Conservation (phyloP, 495 filamentous ascomycete species). For the Penicillium herquei region DNA sequence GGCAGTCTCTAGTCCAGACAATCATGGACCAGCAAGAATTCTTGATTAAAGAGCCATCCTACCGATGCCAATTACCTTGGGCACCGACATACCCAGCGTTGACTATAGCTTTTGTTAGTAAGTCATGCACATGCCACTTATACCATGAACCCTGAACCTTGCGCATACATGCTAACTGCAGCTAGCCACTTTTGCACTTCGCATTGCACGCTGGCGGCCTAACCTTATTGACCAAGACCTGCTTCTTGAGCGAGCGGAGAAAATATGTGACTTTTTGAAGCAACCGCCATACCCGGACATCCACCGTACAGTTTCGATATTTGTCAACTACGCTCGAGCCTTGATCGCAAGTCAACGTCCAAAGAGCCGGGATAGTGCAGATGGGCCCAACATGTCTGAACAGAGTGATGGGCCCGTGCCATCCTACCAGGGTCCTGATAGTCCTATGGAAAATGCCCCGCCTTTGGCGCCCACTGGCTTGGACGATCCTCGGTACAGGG, state of each 20-base stretch:
- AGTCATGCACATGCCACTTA: slow-evolving; percentile 14
- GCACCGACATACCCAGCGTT: slow-evolving; percentile 42
- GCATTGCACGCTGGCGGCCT: slow-evolving; percentile 43
- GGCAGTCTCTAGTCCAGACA: slow-evolving; percentile 36
- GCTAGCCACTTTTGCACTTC: slow-evolving; percentile 40
- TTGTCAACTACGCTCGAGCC: slow-evolving; percentile 42
- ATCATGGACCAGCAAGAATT: slow-evolving; percentile 42
- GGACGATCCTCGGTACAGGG: slow-evolving; percentile 24
- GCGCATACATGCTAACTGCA: slow-evolving; percentile 2
- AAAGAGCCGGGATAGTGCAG: slow-evolving; percentile 18
- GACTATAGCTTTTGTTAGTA: slow-evolving; percentile 45
- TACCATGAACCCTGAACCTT: neutral
- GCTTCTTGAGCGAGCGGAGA: slow-evolving; percentile 36
- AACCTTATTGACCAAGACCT: slow-evolving; percentile 36
- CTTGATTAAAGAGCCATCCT: slow-evolving; percentile 36
- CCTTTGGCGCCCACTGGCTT: slow-evolving; percentile 10
- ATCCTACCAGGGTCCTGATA: slow-evolving; percentile 19
- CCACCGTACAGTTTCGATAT: slow-evolving; percentile 44
- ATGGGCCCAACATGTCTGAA: slow-evolving; percentile 18
- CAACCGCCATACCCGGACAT: slow-evolving; percentile 45
- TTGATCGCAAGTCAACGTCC: slow-evolving; percentile 34
- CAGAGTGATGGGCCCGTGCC: slow-evolving; percentile 14
- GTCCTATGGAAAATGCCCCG: slow-evolving; percentile 20
- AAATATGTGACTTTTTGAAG: slow-evolving; percentile 40
- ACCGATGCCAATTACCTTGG: slow-evolving; percentile 41